A percentile compares a stretch with the other conserved stretches of the same genome.
Evolutionary conservation across 2,329 filamentous ascomycete genomes (phyloP).

Genomic region (Chaetothyriales sp.): DNA sequence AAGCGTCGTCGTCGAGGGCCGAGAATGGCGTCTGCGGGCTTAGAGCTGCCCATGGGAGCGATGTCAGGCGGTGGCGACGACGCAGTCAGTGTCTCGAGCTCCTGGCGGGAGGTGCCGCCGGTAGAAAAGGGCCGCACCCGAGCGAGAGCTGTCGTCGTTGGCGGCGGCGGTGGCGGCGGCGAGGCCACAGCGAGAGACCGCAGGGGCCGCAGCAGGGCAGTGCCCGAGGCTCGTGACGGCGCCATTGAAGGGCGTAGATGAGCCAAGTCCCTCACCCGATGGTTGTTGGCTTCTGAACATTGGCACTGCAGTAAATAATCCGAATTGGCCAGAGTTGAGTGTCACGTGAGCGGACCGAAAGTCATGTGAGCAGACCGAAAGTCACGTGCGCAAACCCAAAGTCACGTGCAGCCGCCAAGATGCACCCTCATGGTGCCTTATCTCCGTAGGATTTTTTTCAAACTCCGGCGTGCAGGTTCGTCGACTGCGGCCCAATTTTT

Average conservation of each 20-base stretch:
- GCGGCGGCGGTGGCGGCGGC: background rate
- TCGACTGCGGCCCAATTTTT: background rate
- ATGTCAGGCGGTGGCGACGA: conserved; percentile 47
- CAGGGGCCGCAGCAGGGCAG: conserved; percentile 14
- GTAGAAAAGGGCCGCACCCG: conserved; percentile 7
- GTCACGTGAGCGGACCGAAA: background rate
- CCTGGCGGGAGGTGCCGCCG: conserved; percentile 5
- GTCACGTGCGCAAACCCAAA: too few species aligned
- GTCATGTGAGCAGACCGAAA: too few species aligned
- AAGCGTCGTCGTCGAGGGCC: conserved; percentile 74
- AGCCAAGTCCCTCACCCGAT: background rate
- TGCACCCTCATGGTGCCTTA: background rate
- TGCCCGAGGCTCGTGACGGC: conserved; percentile 15
- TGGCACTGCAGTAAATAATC: background rate
- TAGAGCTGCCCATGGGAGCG: conserved; percentile 50
- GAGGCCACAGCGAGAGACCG: conserved; percentile 7
- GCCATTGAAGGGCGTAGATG: conserved; percentile 7
- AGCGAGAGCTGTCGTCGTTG: background rate
- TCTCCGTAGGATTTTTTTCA: background rate
- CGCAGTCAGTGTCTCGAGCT: conserved; percentile 26
- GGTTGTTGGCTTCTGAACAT: background rate
- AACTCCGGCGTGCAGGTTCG: background rate
- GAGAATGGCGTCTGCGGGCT: conserved; percentile 55
- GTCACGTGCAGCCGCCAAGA: too few species aligned
- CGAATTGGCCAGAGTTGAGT: too few species aligned